Evolutionary conservation across 768 basidiomycete species (phyloP), one percentile per base, ranked within the genome.

Genomic region (Austroboletus festivus): DNA sequence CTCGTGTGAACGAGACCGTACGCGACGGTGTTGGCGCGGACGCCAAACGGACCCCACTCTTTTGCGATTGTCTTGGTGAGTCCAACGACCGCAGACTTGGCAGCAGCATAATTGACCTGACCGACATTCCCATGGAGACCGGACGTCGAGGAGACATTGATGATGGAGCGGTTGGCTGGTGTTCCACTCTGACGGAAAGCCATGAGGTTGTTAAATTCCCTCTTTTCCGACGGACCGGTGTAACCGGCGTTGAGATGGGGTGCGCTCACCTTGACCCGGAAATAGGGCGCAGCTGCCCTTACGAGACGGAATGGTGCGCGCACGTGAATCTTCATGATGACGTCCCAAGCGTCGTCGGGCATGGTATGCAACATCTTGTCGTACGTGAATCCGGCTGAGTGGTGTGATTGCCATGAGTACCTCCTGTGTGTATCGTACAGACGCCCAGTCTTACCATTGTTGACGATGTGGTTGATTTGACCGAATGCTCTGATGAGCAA

Each of bases 351-450:
- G 38, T 90, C 86, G 68, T 93, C 90, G 3, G 86, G 82, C 51
- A 84, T 89, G 5, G 87, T 89, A 69, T 90, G 89, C 33, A 91
- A 72, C 90, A 93, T 93, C 67, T 84, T 86, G 76, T 90, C 86
- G 57, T 78, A 88, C 7, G 86, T 88, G 71, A 89, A 89, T 41
- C 83, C 85, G 40, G 85, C 83, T 81, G 52, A 43, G 16, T 10
- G 18, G 16, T 11, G 35, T 6, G 39, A 34, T 28, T 43, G 34
- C 35, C 38, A 44, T 53, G 31, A 48, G 46, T 10, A 37, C 16
- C n/a, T 16, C n/a, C 15, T 15, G 2, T 4, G 24, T 13, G 11
- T n/a, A n/a, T 31, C 16, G 31, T 13, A 10, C 5, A 31, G 6
- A 40, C 20, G 10, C 10, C 9, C 3, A n/a, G 3, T 62, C 72